Evolutionary conservation across 2,329 filamentous ascomycete genomes (phyloP).

Genomic region (Pyricularia sp.): DNA sequence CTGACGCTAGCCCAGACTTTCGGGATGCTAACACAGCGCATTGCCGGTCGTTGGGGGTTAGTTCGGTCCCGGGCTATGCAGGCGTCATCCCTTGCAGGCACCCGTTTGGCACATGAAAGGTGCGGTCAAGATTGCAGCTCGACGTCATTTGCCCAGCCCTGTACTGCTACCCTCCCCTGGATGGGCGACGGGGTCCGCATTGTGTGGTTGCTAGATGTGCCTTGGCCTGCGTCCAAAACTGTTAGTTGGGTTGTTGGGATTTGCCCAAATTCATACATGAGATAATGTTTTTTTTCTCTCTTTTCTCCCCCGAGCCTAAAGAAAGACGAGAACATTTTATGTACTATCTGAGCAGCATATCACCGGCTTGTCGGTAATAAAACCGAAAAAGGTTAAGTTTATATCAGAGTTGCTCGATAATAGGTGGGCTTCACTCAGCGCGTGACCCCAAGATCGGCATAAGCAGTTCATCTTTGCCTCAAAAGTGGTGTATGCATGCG

Average conservation of each 20-base stretch:
- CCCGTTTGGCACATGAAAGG: not conserved
- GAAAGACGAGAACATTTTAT: not conserved
- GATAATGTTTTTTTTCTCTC: too few relatives aligned
- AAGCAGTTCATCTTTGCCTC: not conserved
- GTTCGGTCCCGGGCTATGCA: not conserved
- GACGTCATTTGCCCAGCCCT: not conserved
- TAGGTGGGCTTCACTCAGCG: not conserved
- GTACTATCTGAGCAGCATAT: not conserved
- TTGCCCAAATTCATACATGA: not conserved
- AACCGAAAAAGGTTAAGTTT: not conserved
- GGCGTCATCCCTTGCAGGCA: not conserved
- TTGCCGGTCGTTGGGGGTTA: not conserved
- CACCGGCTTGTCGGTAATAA: not conserved
- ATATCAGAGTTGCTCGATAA: not conserved
- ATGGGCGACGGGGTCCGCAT: not conserved
- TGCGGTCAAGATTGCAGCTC: not conserved
- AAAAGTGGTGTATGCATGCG: not conserved
- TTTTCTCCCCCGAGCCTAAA: too few relatives aligned
- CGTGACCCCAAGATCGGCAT: not conserved
- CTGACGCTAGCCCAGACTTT: not conserved
- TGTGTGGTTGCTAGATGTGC: not conserved
- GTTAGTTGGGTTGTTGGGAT: not conserved
- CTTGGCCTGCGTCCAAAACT: not conserved
- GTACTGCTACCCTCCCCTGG: not conserved
- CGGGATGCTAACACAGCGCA: not conserved